These are phyloP conservation scores for Berkeleyomyces rouxiae DNA, from an alignment of 2,329 filamentous ascomycete species.

Conservation along the genomic window DNA sequence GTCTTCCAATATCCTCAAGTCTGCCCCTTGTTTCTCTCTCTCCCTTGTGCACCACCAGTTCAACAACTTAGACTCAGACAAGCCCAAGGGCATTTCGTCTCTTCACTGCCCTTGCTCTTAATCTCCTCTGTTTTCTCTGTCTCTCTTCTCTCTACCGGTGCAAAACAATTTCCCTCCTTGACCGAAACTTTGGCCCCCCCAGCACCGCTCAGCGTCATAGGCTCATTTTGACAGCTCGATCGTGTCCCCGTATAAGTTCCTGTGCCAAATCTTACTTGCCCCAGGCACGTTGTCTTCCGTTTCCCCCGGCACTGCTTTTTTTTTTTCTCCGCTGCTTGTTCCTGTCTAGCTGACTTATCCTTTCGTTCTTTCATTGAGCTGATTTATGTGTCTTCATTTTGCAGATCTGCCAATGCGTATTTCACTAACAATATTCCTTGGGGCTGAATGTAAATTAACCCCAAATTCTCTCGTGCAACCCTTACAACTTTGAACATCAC, in stretches of 20 bases:
- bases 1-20: too few relatives aligned
- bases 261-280: too few relatives aligned
- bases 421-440: background rate
- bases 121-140: slow-evolving; percentile 15
- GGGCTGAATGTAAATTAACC: too few relatives aligned
- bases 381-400: background rate
- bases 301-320: too few relatives aligned
- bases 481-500: too few relatives aligned
- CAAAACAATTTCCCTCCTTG: background rate
- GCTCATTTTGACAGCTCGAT: too few relatives aligned
- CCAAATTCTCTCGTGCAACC: too few relatives aligned
- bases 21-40: background rate
- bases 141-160: background rate
- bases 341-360: background rate
- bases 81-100: slow-evolving; percentile 7
- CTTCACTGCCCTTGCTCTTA: slow-evolving; percentile 12
- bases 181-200: background rate
- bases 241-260: too few relatives aligned
- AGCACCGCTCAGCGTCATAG: background rate
- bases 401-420: background rate
- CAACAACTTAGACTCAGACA: background rate
- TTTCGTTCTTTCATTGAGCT: too few relatives aligned
- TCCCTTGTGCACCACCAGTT: background rate
- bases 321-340: background rate
- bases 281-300: too few relatives aligned